Evolutionary conservation across 305 asterid species (phyloP).

Genomic region (Fraxinus floribunda): DNA sequence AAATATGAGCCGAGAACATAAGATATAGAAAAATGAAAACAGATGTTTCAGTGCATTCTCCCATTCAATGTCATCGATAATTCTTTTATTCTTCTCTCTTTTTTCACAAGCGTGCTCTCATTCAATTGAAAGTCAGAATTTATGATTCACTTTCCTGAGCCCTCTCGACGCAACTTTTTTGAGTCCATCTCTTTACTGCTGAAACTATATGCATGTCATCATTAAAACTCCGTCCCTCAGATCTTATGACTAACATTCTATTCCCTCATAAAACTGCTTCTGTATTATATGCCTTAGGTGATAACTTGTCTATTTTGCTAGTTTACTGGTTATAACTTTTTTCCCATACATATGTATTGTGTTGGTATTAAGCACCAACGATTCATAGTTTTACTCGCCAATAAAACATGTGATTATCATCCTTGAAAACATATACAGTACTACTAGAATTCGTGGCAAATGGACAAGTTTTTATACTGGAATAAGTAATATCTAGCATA

Average conservation of each 20-base stretch:
- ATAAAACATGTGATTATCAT: neutral
- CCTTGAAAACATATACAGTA: neutral
- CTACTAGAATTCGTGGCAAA: neutral
- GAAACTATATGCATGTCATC: neutral
- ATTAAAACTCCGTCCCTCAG: neutral
- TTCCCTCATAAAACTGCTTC: neutral
- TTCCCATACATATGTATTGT: neutral
- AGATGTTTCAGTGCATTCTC: neutral
- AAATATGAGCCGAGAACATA: neutral
- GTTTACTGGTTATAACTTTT: neutral
- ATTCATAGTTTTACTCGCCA: neutral
- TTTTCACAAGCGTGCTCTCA: neutral
- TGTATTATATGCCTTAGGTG: neutral
- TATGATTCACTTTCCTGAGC: neutral
- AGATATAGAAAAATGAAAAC: neutral
- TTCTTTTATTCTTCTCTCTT: neutral
- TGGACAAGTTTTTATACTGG: neutral
- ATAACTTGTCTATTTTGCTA: neutral
- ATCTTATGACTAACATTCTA: neutral
- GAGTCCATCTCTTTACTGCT: neutral
- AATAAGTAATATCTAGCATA: conserved; percentile 1
- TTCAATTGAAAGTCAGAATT: neutral
- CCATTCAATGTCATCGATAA: neutral
- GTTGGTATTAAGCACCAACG: neutral
- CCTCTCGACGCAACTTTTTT: neutral